Conservation (phyloP, 352 stramenopile genomes). For the Globisporangium nunn region DNA sequence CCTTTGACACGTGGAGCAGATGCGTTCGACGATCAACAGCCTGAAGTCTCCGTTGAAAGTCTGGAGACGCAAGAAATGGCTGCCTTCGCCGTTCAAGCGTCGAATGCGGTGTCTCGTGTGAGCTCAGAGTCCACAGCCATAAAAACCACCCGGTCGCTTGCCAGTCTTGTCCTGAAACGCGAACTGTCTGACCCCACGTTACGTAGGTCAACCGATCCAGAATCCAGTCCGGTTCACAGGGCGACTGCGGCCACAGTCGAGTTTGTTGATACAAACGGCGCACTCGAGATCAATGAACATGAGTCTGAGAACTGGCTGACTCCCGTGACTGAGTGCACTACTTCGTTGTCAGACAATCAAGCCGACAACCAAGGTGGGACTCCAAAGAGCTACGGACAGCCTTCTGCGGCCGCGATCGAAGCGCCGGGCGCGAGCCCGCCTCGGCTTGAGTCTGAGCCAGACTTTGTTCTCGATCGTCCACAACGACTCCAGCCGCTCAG, state of each 20-base stretch:
- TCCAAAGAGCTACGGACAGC: background rate
- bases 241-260: background rate
- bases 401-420: background rate
- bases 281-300: background rate
- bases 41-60: background rate
- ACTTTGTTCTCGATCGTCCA: constrained; percentile 7
- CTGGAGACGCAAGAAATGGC: background rate
- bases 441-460: background rate
- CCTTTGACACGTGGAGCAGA: background rate
- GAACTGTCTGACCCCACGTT: background rate
- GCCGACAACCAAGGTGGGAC: background rate
- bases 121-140: background rate
- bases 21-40: background rate
- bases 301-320: background rate
- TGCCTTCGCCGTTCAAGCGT: too few species aligned
- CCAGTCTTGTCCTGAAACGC: background rate
- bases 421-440: background rate
- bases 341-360: background rate
- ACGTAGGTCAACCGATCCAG: background rate
- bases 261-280: background rate
- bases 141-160: background rate
- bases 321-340: background rate
- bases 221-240: background rate
- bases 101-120: background rate
- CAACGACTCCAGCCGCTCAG: background rate